Evolutionary conservation across 768 basidiomycete genomes (phyloP).

Genomic region (Suillus fuscotomentosus): DNA sequence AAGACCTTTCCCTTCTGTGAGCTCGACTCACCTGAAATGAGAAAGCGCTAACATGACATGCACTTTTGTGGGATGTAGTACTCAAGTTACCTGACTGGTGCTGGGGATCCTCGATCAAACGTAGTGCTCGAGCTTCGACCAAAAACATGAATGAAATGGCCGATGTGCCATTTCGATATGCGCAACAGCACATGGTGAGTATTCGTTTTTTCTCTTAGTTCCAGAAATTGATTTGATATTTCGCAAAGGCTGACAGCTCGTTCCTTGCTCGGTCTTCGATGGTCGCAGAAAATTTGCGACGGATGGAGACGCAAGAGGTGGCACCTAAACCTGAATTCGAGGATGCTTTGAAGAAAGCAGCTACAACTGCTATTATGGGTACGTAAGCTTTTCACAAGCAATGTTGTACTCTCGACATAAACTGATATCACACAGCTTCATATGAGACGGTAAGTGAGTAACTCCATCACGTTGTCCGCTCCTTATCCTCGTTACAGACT

Average conservation of each 20-base stretch:
- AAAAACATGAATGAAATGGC: not conserved
- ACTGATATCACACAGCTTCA: not conserved
- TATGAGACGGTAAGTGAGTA: conserved; percentile 10
- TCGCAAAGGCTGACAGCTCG: not conserved
- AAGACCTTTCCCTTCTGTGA: conserved; percentile 16
- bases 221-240: not conserved
- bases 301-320: conserved; percentile 16
- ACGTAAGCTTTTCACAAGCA: not conserved
- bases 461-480: not conserved
- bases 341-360: conserved; percentile 10
- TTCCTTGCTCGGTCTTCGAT: not conserved
- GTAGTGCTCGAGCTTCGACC: conserved; percentile 19
- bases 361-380: conserved; percentile 15
- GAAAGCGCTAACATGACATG: no score
- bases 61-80: conserved; percentile 2
- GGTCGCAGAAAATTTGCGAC: conserved; percentile 14
- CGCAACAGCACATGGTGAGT: conserved; percentile 27
- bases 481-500: conserved; percentile 9
- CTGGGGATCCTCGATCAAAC: conserved; percentile 37
- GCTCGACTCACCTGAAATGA: not conserved
- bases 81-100: conserved; percentile 30
- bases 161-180: conserved; percentile 23
- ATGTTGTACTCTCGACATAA: not conserved
- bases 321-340: conserved; percentile 5
- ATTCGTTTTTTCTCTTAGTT: not conserved